phyloP scores from a whole-genome alignment of 306 rosid genomes.

The Macrotyloma uniflorum region DNA sequence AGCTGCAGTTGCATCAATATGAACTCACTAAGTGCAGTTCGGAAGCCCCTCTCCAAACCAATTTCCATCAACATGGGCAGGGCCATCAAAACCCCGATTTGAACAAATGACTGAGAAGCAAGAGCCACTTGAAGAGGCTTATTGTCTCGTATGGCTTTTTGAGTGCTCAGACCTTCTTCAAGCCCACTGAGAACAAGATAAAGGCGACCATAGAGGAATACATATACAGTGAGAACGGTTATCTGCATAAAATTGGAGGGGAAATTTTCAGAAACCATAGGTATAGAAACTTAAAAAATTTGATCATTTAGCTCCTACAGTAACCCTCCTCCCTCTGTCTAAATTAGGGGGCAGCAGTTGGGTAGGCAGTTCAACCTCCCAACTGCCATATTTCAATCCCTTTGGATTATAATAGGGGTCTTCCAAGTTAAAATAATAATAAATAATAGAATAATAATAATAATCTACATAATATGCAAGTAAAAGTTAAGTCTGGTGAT shows the following conservation, averaged over 20 bases:
- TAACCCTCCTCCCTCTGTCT: not conserved
- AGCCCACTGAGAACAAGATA: conserved; percentile 62
- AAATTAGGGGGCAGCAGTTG: not conserved
- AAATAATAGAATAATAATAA: too few species aligned
- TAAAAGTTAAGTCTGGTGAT: conserved; percentile 18
- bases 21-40: conserved; percentile 58
- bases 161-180: conserved; percentile 51
- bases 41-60: conserved; percentile 62
- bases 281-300: conserved; percentile 17
- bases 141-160: conserved; percentile 50
- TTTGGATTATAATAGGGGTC: not conserved
- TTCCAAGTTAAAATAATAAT: not conserved
- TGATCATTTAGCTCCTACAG: not conserved
- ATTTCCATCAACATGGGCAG: conserved; percentile 64
- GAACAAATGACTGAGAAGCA: conserved; percentile 58
- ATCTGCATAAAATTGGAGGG: conserved; percentile 42
- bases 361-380: not conserved
- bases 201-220: conserved; percentile 58
- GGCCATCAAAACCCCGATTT: conserved; percentile 54
- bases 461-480: not conserved
- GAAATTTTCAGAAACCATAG: conserved; percentile 12
- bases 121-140: conserved; percentile 63
- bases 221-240: conserved; percentile 54
- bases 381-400: conserved; percentile 16
- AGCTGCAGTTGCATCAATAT: conserved; percentile 58